Evolutionary conservation across 495 filamentous ascomycete species (phyloP).

Genomic region (Amphirosellinia nigrospora): DNA sequence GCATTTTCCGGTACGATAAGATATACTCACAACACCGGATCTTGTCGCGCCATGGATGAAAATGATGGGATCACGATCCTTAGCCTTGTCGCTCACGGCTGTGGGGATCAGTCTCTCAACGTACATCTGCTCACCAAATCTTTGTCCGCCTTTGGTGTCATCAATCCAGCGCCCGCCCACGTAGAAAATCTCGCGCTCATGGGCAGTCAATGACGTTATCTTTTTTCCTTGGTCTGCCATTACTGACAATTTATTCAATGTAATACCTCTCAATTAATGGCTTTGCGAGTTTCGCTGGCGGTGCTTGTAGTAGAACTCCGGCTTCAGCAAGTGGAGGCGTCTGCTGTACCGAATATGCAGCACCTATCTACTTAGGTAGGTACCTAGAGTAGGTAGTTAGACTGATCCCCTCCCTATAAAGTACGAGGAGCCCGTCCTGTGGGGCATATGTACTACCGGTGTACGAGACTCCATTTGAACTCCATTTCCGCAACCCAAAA

Average conservation of each 20-base stretch:
- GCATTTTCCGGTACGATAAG: not conserved
- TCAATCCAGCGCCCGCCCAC: constrained; percentile 54
- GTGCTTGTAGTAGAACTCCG: not conserved
- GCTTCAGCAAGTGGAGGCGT: not conserved
- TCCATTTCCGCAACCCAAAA: too few species aligned
- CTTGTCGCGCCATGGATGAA: constrained; percentile 61
- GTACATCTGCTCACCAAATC: constrained; percentile 59
- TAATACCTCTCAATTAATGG: not conserved
- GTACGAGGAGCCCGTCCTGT: too few species aligned
- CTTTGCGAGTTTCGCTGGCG: not conserved
- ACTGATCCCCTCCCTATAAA: too few species aligned
- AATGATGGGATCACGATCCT: constrained; percentile 52
- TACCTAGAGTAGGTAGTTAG: too few species aligned
- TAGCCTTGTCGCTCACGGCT: constrained; percentile 22
- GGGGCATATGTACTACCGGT: too few species aligned
- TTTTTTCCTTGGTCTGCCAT: constrained; percentile 8
- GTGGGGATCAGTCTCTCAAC: constrained; percentile 59
- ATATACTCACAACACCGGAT: constrained; percentile 54
- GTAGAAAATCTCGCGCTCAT: constrained; percentile 52
- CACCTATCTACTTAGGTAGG: too few species aligned
- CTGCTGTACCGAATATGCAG: not conserved
- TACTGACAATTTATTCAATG: not conserved
- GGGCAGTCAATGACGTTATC: not conserved
- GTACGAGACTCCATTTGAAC: too few species aligned
- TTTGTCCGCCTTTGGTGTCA: constrained; percentile 42